Percentiles rank a stretch among this genome's conserved stretches.
Conservation (phyloP, 805 yeast genomes). For the Starmerella sp. region DNA sequence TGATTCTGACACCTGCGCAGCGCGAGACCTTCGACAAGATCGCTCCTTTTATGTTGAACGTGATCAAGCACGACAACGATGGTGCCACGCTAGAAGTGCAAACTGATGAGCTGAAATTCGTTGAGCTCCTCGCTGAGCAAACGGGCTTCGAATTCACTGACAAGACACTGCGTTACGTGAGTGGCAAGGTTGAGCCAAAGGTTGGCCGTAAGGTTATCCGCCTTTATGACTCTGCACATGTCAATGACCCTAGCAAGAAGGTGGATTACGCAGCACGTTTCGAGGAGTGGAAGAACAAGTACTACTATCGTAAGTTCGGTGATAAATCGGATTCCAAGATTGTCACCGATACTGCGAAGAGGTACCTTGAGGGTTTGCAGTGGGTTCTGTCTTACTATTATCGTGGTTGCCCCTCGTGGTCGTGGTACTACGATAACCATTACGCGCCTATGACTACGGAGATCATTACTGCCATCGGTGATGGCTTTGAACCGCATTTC, state of each 20-base stretch:
- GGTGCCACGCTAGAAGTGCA: conserved; percentile 10
- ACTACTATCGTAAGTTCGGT: conserved; percentile 69
- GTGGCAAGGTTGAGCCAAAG: conserved; percentile 17
- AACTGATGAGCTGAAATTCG: conserved; percentile 24
- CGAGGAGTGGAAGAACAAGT: conserved; percentile 70
- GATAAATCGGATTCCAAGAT: conserved; percentile 48
- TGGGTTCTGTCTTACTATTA: conserved; percentile 93
- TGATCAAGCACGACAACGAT: conserved; percentile 19
- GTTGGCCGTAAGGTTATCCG: conserved; percentile 26
- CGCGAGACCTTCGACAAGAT: conserved; percentile 45
- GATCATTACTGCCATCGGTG: conserved; percentile 51
- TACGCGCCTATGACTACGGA: conserved; percentile 94
- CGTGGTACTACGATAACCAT: conserved; percentile 84
- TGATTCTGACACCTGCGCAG: conserved; percentile 44
- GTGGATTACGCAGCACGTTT: conserved; percentile 66
- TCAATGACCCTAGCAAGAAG: conserved; percentile 30
- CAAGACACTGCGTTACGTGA: conserved; percentile 43
- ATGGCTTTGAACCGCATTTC: conserved; percentile 47
- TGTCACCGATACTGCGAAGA: conserved; percentile 54
- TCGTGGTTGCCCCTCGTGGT: conserved; percentile 88
- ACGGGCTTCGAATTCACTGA: conserved; percentile 42
- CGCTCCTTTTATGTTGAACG: conserved; percentile 30
- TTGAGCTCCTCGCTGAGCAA: conserved; percentile 24
- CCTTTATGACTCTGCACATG: conserved; percentile 30
- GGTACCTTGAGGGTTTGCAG: conserved; percentile 87